A percentile compares a stretch with the other conserved stretches of the same genome.
Evolutionary conservation across 2,329 filamentous ascomycete species (phyloP).

Genomic region (Ceratocystis papillata): DNA sequence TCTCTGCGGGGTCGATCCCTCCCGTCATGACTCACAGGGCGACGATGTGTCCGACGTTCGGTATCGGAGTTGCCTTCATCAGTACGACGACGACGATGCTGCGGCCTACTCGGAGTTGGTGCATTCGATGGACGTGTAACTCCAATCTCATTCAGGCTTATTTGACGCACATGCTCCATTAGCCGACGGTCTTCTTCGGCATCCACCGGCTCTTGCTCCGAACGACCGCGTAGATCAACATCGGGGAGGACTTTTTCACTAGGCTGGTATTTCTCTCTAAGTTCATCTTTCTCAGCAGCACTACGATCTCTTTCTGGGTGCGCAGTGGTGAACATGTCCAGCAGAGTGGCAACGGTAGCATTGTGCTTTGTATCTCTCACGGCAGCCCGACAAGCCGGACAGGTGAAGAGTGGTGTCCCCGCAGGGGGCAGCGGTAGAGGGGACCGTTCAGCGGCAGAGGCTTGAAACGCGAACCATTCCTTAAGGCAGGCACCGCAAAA

Average conservation of each 20-base stretch:
- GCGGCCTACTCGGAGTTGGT: constrained; percentile 25
- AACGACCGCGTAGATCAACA: constrained; percentile 37
- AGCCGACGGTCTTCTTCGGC: constrained; percentile 59
- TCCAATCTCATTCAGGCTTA: constrained; percentile 61
- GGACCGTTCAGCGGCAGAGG: constrained; percentile 44
- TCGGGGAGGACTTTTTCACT: constrained; percentile 71
- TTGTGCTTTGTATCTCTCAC: constrained; percentile 85
- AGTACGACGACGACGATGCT: constrained; percentile 20
- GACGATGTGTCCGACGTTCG: constrained; percentile 26
- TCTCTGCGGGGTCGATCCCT: constrained; percentile 19
- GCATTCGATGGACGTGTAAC: constrained; percentile 31
- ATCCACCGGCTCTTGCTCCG: constrained; percentile 41
- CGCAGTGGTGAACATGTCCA: constrained; percentile 76
- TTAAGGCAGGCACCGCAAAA: constrained; percentile 93
- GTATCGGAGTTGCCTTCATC: constrained; percentile 21
- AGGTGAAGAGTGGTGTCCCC: constrained; percentile 57
- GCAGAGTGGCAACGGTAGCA: constrained; percentile 75
- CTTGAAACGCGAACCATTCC: constrained; percentile 87
- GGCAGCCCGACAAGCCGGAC: constrained; percentile 77
- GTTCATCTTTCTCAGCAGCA: constrained; percentile 62
- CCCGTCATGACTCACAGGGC: constrained; percentile 27
- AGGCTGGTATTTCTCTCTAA: constrained; percentile 63
- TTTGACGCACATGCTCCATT: constrained; percentile 58
- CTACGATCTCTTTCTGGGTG: constrained; percentile 66
- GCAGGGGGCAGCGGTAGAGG: constrained; percentile 39